phyloP scores from a whole-genome alignment of 2,329 filamentous ascomycete genomes.

The Aureobasidium sp. region DNA sequence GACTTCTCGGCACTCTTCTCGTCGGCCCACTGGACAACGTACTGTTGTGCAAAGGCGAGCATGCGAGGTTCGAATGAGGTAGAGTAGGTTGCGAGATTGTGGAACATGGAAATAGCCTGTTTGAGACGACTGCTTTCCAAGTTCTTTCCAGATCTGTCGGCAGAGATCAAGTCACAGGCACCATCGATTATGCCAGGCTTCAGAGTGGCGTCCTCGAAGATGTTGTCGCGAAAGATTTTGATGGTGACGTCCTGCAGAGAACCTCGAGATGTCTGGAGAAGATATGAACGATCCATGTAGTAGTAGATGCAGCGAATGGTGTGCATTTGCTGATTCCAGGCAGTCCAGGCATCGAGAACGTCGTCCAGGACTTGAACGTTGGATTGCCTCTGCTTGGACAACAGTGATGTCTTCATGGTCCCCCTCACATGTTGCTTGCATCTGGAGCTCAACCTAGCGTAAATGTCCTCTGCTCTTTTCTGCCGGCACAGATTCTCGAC shows the following conservation, averaged over 20 bases:
- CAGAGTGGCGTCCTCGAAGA: constrained; percentile 47
- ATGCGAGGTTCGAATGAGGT: constrained; percentile 71
- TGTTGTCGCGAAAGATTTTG: constrained; percentile 57
- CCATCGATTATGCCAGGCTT: constrained; percentile 53
- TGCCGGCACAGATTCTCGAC: constrained; percentile 87
- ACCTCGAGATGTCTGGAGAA: constrained; percentile 62
- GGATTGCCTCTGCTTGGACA: constrained; percentile 46
- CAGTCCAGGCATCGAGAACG: constrained; percentile 57
- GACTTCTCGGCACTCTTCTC: constrained; percentile 51
- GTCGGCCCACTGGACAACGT: constrained; percentile 61
- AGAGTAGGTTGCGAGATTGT: constrained; percentile 25
- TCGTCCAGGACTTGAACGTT: constrained; percentile 56
- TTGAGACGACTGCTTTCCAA: constrained; percentile 57
- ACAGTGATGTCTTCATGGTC: constrained; percentile 49
- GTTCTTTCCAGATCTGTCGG: constrained; percentile 53
- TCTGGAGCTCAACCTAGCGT: constrained; percentile 53
- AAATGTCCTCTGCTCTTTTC: constrained; percentile 60
- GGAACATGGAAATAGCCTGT: constrained; percentile 47
- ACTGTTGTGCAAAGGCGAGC: constrained; percentile 56
- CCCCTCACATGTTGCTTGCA: constrained; percentile 56
- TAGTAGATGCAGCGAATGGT: constrained; percentile 83
- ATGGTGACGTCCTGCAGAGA: constrained; percentile 78
- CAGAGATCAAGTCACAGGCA: constrained; percentile 66
- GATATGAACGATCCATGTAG: constrained; percentile 83
- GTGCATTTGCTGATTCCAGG: constrained; percentile 69